These are phyloP conservation scores for Paxillus ammoniavirescens DNA, from an alignment of 768 basidiomycete genomes.

Conservation along the genomic window DNA sequence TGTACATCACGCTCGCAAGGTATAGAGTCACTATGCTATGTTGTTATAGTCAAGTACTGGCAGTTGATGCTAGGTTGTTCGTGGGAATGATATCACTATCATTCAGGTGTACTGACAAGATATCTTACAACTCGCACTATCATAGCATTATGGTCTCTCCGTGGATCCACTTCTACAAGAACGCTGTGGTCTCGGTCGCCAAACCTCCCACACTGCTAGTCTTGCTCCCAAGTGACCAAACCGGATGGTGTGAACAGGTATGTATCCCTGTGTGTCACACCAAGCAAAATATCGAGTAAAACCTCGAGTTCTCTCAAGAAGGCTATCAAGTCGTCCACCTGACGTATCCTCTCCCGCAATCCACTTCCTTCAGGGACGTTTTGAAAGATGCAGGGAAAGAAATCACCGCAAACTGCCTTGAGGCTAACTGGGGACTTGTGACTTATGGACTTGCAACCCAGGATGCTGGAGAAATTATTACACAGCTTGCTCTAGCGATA, in stretches of 20 bases:
- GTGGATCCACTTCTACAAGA: conserved; percentile 19
- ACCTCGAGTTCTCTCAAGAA: conserved; percentile 36
- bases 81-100: too few relatives aligned
- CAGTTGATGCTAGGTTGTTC: too few relatives aligned
- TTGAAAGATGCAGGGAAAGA: conserved; percentile 15
- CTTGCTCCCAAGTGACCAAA: conserved; percentile 30
- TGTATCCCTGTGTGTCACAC: neutral
- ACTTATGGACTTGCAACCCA: conserved; percentile 30
- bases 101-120: neutral
- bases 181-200: conserved; percentile 30
- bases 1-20: conserved; percentile 1
- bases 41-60: too few relatives aligned
- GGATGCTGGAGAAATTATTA: conserved; percentile 17
- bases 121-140: neutral
- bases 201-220: conserved; percentile 31
- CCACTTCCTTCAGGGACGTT: conserved; percentile 13
- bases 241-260: conserved; percentile 39
- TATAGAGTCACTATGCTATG: neutral
- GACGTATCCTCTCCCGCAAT: conserved; percentile 18
- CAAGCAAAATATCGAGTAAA: neutral
- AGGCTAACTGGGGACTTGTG: conserved; percentile 27
- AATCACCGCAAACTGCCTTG: conserved; percentile 6
- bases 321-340: conserved; percentile 37
- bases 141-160: conserved; percentile 3
- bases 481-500: conserved; percentile 2